Evolutionary conservation across 306 rosid genomes (phyloP).

Genomic region (Chamaecrista fasciculata): DNA sequence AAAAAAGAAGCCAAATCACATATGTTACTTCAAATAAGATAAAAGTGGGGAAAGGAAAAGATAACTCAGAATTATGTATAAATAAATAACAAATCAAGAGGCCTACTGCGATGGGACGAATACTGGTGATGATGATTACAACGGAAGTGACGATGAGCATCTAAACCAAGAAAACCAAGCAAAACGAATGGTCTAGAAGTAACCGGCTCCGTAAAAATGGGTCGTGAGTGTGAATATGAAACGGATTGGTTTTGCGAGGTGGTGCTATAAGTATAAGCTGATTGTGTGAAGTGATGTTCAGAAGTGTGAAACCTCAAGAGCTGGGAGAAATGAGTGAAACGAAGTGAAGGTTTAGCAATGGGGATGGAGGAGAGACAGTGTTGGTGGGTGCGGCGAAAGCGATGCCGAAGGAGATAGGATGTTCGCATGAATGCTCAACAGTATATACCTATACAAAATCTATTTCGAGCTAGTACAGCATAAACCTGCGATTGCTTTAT

Average conservation of each 20-base stretch:
- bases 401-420: constrained; percentile 29
- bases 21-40: background rate
- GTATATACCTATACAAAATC: background rate
- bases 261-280: background rate
- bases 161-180: constrained; percentile 28
- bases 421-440: constrained; percentile 30
- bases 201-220: constrained; percentile 15
- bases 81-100: background rate
- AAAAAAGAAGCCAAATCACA: background rate
- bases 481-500: background rate
- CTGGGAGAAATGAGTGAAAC: constrained; percentile 12
- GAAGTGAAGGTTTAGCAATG: constrained; percentile 11
- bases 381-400: constrained; percentile 33
- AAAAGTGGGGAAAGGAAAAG: background rate
- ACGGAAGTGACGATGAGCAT: constrained; percentile 21
- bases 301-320: constrained; percentile 30
- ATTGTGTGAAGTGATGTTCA: constrained; percentile 16
- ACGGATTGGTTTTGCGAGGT: constrained; percentile 2
- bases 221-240: constrained; percentile 7
- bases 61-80: background rate
- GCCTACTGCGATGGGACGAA: constrained; percentile 50
- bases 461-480: background rate
- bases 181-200: constrained; percentile 37
- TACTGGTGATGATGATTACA: constrained; percentile 35
- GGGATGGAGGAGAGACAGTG: constrained; percentile 4